Conservation (phyloP, 2,329 filamentous ascomycete species). For the Lachnellula occidentalis region DNA sequence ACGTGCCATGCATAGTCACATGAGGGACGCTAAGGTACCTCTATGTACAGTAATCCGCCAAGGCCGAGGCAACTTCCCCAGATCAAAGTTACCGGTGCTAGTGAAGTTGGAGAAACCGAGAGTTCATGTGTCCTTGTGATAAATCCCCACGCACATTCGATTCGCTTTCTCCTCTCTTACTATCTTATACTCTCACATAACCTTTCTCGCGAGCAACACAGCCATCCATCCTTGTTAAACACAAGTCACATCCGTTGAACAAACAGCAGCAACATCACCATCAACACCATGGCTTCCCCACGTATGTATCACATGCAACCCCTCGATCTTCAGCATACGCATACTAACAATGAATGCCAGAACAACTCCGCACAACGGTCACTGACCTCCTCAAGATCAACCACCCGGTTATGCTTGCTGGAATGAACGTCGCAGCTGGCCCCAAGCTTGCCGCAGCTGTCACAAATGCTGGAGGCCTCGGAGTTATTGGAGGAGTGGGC, state of each 20-base stretch:
- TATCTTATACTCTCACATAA: background rate
- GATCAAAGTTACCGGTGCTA: constrained; percentile 9
- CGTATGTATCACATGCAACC: constrained; percentile 50
- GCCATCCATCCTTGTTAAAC: background rate
- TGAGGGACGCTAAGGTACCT: background rate
- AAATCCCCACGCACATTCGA: constrained; percentile 2
- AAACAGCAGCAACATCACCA: constrained; percentile 7
- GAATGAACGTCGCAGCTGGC: constrained; percentile 98
- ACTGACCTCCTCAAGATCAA: constrained; percentile 98
- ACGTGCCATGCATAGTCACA: background rate
- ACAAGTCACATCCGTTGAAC: background rate
- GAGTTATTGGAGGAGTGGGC: constrained; percentile 90
- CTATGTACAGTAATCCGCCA: background rate
- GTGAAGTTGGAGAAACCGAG: background rate
- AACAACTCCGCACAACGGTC: constrained; percentile 82
- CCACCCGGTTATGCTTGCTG: constrained; percentile 90
- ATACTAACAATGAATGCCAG: constrained; percentile 40
- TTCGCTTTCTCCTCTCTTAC: background rate
- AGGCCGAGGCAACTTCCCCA: constrained; percentile 30
- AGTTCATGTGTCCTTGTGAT: constrained; percentile 4
- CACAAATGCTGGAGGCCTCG: constrained; percentile 92
- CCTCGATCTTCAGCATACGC: background rate
- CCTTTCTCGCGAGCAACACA: background rate
- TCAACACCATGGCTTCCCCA: constrained; percentile 64
- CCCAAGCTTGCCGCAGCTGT: constrained; percentile 95